Percentiles rank a stretch among this genome's conserved stretches.
Conservation (phyloP, 768 basidiomycete species). For the Phlebiopsis flavidoalba region DNA sequence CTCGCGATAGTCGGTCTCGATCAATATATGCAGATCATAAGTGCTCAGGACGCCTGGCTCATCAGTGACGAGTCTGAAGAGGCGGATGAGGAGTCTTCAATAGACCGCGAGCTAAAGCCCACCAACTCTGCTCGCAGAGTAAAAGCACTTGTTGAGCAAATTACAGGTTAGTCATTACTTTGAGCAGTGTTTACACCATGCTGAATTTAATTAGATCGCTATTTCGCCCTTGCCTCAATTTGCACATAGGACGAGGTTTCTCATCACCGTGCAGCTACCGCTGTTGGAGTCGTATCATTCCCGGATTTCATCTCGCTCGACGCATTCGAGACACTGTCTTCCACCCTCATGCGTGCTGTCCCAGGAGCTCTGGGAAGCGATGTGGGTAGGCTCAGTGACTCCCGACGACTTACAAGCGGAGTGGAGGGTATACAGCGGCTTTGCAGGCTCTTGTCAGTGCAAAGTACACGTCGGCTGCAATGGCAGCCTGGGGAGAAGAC, state of each 20-base stretch:
- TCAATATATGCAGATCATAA: slow-evolving; percentile 83
- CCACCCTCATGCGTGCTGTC: slow-evolving; percentile 82
- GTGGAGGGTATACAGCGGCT: slow-evolving; percentile 79
- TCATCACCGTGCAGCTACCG: slow-evolving; percentile 81
- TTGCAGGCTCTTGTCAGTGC: slow-evolving; percentile 80
- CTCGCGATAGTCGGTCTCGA: slow-evolving; percentile 67
- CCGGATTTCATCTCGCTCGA: slow-evolving; percentile 81
- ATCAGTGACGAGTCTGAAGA: slow-evolving; percentile 63
- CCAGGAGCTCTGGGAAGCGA: slow-evolving; percentile 79
- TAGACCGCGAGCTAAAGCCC: slow-evolving; percentile 45
- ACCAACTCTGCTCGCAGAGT: slow-evolving; percentile 83
- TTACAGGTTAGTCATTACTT: slow-evolving; percentile 57
- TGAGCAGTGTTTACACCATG: not conserved
- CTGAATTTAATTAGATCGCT: slow-evolving; percentile 62
- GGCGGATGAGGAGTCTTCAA: slow-evolving; percentile 34
- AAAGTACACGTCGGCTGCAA: slow-evolving; percentile 59
- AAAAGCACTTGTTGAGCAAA: slow-evolving; percentile 83
- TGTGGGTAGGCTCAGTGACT: slow-evolving; percentile 33
- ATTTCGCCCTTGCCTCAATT: slow-evolving; percentile 80
- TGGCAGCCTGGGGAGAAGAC: slow-evolving; percentile 88
- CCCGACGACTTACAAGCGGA: slow-evolving; percentile 70
- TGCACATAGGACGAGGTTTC: slow-evolving; percentile 75
- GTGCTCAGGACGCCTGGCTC: slow-evolving; percentile 79
- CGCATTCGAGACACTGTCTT: slow-evolving; percentile 90
- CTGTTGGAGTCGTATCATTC: slow-evolving; percentile 70